A percentile compares a stretch with the other conserved stretches of the same genome.
Conservation (phyloP, 2,329 filamentous ascomycete genomes). For the Thelonectria blattea region DNA sequence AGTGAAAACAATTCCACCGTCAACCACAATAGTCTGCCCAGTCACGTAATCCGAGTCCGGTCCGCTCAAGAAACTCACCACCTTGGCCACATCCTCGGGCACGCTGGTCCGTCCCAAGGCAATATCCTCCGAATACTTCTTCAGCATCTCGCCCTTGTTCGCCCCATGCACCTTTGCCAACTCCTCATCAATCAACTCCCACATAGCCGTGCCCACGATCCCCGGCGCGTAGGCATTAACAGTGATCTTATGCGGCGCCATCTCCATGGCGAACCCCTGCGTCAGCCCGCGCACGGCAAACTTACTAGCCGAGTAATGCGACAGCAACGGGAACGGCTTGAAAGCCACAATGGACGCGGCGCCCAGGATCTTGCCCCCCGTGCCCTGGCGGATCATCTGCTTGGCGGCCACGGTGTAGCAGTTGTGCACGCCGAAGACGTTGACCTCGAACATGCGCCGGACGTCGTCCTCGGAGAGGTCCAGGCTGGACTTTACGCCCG, state of each 20-base stretch:
- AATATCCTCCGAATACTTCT: constrained; percentile 61
- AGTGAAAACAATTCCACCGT: constrained; percentile 62
- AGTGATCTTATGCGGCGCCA: constrained; percentile 68
- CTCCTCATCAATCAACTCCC: constrained; percentile 70
- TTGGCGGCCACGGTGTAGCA: constrained; percentile 68
- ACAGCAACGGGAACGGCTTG: constrained; percentile 63
- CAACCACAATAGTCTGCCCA: constrained; percentile 68
- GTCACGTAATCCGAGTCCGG: constrained; percentile 69
- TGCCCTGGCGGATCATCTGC: constrained; percentile 68
- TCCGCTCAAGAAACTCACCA: constrained; percentile 66
- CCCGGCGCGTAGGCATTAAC: constrained; percentile 72
- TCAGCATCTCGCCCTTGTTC: constrained; percentile 59
- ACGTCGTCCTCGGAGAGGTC: constrained; percentile 64
- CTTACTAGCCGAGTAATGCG: constrained; percentile 69
- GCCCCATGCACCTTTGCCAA: constrained; percentile 51
- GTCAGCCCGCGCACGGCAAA: constrained; percentile 71
- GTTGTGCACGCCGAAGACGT: constrained; percentile 69
- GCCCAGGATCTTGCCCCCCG: constrained; percentile 58
- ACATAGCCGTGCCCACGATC: constrained; percentile 71
- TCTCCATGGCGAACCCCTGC: constrained; percentile 70
- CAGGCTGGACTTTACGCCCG: constrained; percentile 61
- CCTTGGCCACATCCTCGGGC: constrained; percentile 66
- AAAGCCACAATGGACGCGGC: constrained; percentile 64
- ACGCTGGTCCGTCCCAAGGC: constrained; percentile 63
- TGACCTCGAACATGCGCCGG: constrained; percentile 66